Conservation (phyloP, 1,139 yeast species). For the Geotrichum fermentans region DNA sequence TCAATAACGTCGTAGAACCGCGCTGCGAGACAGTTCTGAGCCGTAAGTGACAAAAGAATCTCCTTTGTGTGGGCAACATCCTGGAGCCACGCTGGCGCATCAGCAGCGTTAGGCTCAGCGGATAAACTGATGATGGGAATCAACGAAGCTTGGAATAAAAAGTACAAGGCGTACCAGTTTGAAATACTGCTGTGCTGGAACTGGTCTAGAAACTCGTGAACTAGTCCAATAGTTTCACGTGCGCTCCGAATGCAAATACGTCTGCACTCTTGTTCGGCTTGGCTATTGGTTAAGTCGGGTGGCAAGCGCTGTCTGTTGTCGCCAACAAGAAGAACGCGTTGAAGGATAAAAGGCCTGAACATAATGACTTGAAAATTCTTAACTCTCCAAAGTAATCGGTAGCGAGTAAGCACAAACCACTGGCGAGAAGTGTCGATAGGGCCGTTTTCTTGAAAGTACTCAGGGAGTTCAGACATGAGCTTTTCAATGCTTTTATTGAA, state of each 20-base stretch:
- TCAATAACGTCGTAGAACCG: conserved; percentile 50
- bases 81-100: conserved; percentile 44
- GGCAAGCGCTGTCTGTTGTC: conserved; percentile 34
- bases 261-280: conserved; percentile 49
- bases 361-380: conserved; percentile 52
- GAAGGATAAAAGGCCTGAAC: conserved; percentile 54
- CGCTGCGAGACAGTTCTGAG: conserved; percentile 47
- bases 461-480: conserved; percentile 46
- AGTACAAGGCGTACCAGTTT: conserved; percentile 62
- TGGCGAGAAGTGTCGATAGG: conserved; percentile 29
- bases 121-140: conserved; percentile 55
- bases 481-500: conserved; percentile 45
- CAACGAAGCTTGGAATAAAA: conserved; percentile 55
- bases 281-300: conserved; percentile 27
- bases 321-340: conserved; percentile 45
- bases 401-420: conserved; percentile 50
- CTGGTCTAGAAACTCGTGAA: conserved; percentile 45
- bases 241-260: conserved; percentile 51
- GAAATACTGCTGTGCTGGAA: conserved; percentile 44
- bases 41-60: conserved; percentile 40
- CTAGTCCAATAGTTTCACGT: conserved; percentile 48
- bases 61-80: conserved; percentile 46
- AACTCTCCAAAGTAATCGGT: conserved; percentile 52
- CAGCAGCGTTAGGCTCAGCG: conserved; percentile 46
- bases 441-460: conserved; percentile 41